Conservation (phyloP, 2,329 filamentous ascomycete species). For the Colletotrichum shisoi region DNA sequence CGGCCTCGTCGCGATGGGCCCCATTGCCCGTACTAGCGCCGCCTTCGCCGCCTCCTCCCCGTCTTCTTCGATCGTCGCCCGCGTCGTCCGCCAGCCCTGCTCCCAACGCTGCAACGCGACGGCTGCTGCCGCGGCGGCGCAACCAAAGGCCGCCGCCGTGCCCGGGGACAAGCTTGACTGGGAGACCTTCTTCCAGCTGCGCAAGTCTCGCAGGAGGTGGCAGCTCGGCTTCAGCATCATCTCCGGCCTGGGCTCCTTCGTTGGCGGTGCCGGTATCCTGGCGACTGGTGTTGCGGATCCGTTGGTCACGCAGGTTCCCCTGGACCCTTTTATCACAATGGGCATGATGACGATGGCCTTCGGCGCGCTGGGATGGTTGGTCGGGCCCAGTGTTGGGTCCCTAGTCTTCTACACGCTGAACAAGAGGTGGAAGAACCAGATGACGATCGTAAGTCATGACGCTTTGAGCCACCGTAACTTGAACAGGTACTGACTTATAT, state of each 20-base stretch:
- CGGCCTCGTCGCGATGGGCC: conserved; percentile 30
- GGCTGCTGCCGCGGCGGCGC: conserved; percentile 31
- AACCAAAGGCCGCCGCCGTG: conserved; percentile 35
- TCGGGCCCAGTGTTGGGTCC: conserved; percentile 83
- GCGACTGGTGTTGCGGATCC: conserved; percentile 76
- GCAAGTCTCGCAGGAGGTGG: conserved; percentile 83
- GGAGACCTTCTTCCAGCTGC: conserved; percentile 92
- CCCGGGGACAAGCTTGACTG: conserved; percentile 69
- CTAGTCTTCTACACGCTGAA: conserved; percentile 80
- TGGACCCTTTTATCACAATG: conserved; percentile 87
- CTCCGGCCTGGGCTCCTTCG: conserved; percentile 68
- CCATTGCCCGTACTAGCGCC: conserved; percentile 34
- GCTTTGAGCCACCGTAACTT: not conserved
- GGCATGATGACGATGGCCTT: conserved; percentile 80
- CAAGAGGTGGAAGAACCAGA: conserved; percentile 72
- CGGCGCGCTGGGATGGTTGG: conserved; percentile 84
- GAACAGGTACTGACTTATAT: conserved; percentile 16
- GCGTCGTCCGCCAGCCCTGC: conserved; percentile 39
- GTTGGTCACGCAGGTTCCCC: conserved; percentile 73
- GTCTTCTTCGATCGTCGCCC: conserved; percentile 41
- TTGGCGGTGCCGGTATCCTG: conserved; percentile 70
- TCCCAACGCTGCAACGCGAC: conserved; percentile 37
- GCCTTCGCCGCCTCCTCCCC: conserved; percentile 36
- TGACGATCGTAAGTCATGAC: conserved; percentile 66
- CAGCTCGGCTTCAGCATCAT: conserved; percentile 79